Base-by-base conservation (phyloP, 2,329 filamentous ascomycete genomes). In the Moelleriella libera region DNA sequence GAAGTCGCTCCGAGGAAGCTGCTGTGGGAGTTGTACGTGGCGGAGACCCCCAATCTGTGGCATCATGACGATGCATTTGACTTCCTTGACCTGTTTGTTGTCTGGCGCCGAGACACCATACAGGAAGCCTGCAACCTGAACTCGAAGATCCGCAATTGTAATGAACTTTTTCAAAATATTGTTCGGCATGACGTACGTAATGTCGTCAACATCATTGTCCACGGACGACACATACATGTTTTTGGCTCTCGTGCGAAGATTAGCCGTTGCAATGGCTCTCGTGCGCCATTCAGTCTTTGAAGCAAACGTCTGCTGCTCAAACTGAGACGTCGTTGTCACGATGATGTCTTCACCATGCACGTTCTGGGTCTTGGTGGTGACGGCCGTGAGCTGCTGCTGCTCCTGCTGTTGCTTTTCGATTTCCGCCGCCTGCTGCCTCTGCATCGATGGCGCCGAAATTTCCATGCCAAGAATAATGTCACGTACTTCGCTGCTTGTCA, bases 401-500 rank as follows among this genome's bases (percentile, higher is more conserved):
- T 98, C 92, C 63, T 96, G 83, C 63, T 97, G 88, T 66, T 97
- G 92, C 75, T 96, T 96, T 71, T 98, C 94, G 56, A 98, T 95
- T 66, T 98, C 92, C 51, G 92, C 90, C 14, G 92, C 92, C 67
- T 97, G 92, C 67, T 98, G 94, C 60, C 94, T 83, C 69, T 98
- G 92, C 82, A 98, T 85, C 1, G 90, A 97, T 29, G 92, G 92
- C 30, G 92, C 94, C 50, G 88, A 95, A 50, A 98, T 98, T 64
- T 98, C 94, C 94, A 98, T 98, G 76, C 92, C 92, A 53, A 98
- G 69, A 57, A 98, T 98, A 58, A 98, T 97, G 61, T 98, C 92
- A 57, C 92, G 83, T 45, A 98, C 92, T 78, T 98, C 92, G 58
- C 86, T 95, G 62, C 82, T 95, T 1, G 92, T 98, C 67, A 98